A percentile compares a stretch with the other conserved stretches of the same genome.
These are phyloP conservation scores for Pseudogymnoascus verrucosus DNA, from an alignment of 2,329 filamentous ascomycete species.

Conservation along the genomic window DNA sequence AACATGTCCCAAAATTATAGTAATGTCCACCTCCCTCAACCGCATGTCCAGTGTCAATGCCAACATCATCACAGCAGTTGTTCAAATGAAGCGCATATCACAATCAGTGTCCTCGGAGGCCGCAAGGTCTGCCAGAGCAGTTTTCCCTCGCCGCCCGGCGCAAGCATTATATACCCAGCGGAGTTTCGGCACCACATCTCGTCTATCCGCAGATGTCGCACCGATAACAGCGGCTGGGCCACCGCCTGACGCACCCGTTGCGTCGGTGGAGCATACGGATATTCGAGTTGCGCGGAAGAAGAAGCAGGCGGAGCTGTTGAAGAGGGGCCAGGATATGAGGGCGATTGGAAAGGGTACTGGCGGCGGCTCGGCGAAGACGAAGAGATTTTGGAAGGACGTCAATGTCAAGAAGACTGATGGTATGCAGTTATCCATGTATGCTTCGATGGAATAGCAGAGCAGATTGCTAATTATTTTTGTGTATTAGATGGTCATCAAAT, in stretches of 20 bases:
- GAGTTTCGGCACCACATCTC: constrained; percentile 22
- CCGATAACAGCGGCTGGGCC: constrained; percentile 50
- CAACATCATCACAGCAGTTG: constrained; percentile 1
- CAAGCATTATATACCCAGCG: constrained; percentile 12
- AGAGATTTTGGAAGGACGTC: constrained; percentile 86
- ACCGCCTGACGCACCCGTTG: constrained; percentile 47
- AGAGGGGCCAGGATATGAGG: constrained; percentile 42
- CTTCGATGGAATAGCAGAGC: neutral
- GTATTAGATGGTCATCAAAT: constrained; percentile 40
- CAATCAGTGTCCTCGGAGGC: constrained; percentile 16
- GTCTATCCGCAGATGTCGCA: constrained; percentile 23
- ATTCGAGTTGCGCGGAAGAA: constrained; percentile 41
- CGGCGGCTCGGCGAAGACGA: constrained; percentile 39
- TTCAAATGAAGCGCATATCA: constrained; percentile 24
- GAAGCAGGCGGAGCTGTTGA: constrained; percentile 48
- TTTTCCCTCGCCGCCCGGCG: neutral
- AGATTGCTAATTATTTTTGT: constrained; percentile 9
- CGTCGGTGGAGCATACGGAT: constrained; percentile 31
- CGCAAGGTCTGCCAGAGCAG: constrained; percentile 12
- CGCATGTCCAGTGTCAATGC: neutral
- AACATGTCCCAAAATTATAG: constrained; percentile 4
- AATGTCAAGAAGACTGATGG: constrained; percentile 59
- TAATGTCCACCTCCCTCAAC: neutral
- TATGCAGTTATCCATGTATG: constrained; percentile 29
- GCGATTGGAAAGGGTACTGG: constrained; percentile 30